Evolutionary conservation across 108 stramenopile species (phyloP).

Genomic region (Seminavis robusta): DNA sequence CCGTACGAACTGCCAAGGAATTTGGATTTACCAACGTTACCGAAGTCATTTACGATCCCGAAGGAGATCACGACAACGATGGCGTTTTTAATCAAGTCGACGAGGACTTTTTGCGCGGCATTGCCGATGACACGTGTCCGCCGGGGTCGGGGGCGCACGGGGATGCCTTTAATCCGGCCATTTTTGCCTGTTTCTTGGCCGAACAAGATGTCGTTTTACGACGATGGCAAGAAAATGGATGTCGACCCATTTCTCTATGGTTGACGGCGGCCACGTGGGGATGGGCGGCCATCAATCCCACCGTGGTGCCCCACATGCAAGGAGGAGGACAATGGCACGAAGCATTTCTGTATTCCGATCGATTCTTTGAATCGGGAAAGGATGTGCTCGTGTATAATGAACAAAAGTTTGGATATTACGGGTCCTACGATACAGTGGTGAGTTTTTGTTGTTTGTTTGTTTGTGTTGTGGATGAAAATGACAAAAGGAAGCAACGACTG

Average conservation of each 20-base stretch:
- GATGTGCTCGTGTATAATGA: constrained; percentile 16
- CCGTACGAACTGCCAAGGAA: constrained; percentile 5
- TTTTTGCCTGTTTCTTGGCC: constrained; percentile 32
- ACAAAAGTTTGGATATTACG: constrained; percentile 19
- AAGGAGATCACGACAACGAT: constrained; percentile 24
- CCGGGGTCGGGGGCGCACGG: neutral
- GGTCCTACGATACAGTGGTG: constrained; percentile 37
- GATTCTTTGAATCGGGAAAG: constrained; percentile 35
- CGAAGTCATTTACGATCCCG: constrained; percentile 27
- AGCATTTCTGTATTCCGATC: constrained; percentile 35
- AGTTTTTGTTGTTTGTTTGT: no score
- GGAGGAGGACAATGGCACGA: constrained; percentile 54
- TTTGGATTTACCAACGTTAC: constrained; percentile 24
- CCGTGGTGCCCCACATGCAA: constrained; percentile 31
- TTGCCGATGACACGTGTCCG: neutral
- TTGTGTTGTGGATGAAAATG: no score
- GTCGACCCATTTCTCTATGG: constrained; percentile 36
- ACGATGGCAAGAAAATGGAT: constrained; percentile 31
- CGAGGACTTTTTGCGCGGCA: constrained; percentile 15
- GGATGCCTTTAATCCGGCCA: constrained; percentile 26
- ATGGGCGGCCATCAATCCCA: constrained; percentile 32
- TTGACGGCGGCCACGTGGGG: constrained; percentile 38
- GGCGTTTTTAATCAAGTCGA: constrained; percentile 28
- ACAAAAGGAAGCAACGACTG: no score
- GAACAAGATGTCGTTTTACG: constrained; percentile 31